Base-by-base conservation (phyloP, 108 stramenopile genomes). In the Cyclotella sp. region DNA sequence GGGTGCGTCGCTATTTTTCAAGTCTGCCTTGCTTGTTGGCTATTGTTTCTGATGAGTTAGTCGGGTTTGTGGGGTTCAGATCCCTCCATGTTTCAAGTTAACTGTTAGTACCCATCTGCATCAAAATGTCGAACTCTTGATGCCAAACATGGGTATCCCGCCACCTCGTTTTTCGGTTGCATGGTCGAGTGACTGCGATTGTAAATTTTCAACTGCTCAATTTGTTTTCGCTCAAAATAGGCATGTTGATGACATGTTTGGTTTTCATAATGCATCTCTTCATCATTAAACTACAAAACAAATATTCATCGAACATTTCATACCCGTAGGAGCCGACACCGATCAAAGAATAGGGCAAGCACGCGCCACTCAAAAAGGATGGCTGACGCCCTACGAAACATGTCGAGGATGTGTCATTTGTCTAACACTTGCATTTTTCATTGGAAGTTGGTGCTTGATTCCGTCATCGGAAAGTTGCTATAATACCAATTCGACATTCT, bases 341-440 rank as follows among this genome's bases (percentile, higher is more conserved):
- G 84, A 90, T 13, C 64, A 89, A 15, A 85, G 95, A n/a, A 90
- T 96, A 0, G 95, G 95, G 4, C 95, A 96, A 71, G 90, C 92
- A 13, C 84, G 95, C 39, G 95, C 95, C 41, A 96, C 95, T 18
- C 93, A 94, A 81, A 85, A 87, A 69, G 95, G 95, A 45, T 96
- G 95, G 95, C 76, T 93, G 58, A 92, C 90, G 1, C 93, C 95
- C 21, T 53, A 71, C 11, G 88, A 91, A 70, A 93, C 91, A 0
- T 83, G 85, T 40, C 72, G 65, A 21, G 95, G 89, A 29, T 85
- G 93, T 24, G 82, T 75, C 7, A 22, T 64, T 7, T 86, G 84
- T 49, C 67, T 96, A 45, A 40, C 68, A 27, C 47, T 73, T 12
- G 88, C 87, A 7, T 60, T 86, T 21, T 43, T 81, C 21, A 46